Conservation (phyloP, 192 early-diverging fungal species). For the Backusella luteola region DNA sequence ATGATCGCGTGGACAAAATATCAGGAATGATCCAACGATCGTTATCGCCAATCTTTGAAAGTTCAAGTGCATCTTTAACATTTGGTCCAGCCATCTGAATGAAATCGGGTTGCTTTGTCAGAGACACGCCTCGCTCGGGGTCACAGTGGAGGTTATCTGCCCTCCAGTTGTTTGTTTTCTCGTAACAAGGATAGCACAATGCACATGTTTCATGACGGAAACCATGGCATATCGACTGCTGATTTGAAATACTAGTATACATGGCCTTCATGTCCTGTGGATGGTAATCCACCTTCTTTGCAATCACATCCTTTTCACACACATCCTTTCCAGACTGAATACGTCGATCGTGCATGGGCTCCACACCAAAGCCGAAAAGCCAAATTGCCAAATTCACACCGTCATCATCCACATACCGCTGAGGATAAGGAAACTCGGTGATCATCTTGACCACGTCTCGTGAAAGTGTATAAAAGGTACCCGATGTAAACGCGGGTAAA, state of each 20-base stretch:
- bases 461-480: conserved; percentile 53
- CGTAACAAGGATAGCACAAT: conserved; percentile 55
- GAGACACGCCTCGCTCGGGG: conserved; percentile 45
- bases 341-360: conserved; percentile 52
- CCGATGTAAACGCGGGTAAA: conserved; percentile 56
- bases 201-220: conserved; percentile 42
- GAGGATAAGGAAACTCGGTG: conserved; percentile 38
- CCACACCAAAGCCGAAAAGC: conserved; percentile 53
- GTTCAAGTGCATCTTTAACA: conserved; percentile 25
- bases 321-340: conserved; percentile 52
- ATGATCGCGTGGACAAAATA: conserved; percentile 46
- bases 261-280: conserved; percentile 42
- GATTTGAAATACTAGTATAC: conserved; percentile 48
- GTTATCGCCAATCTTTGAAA: conserved; percentile 30
- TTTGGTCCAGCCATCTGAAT: conserved; percentile 11
- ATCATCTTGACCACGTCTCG: conserved; percentile 44
- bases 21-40: conserved; percentile 57
- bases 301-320: conserved; percentile 59
- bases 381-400: conserved; percentile 53
- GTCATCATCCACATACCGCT: conserved; percentile 50
- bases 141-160: conserved; percentile 53
- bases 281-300: conserved; percentile 34
- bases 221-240: conserved; percentile 42
- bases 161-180: conserved; percentile 46
- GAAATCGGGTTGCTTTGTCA: conserved; percentile 17